These are phyloP conservation scores for Penicillium concentricum DNA, from an alignment of 2,329 filamentous ascomycete species.

Conservation along the genomic window DNA sequence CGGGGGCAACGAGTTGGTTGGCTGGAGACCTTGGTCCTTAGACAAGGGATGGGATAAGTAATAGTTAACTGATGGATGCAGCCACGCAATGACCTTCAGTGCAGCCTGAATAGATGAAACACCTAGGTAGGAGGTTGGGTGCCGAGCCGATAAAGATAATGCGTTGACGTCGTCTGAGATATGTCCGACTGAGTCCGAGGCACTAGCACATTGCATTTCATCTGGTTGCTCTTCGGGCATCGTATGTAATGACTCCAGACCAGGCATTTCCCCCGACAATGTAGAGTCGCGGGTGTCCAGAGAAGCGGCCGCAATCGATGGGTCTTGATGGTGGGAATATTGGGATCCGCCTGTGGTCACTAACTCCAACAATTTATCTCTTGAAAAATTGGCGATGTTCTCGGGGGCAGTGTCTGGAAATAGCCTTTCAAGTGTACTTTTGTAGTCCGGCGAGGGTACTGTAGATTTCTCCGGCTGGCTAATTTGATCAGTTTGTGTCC, in stretches of 20 bases:
- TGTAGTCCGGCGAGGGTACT: conserved; percentile 49
- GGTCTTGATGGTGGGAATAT: conserved; percentile 34
- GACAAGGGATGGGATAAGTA: conserved; percentile 41
- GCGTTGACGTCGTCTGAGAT: conserved; percentile 70
- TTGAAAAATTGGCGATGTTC: conserved; percentile 52
- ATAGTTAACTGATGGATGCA: conserved; percentile 48
- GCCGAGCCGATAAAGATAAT: conserved; percentile 59
- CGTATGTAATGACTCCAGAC: conserved; percentile 61
- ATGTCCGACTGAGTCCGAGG: conserved; percentile 54
- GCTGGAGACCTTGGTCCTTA: conserved; percentile 3
- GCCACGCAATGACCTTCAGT: conserved; percentile 62
- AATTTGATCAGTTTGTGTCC: background rate
- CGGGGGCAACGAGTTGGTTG: conserved; percentile 27
- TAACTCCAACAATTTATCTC: conserved; percentile 58
- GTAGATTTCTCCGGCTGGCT: conserved; percentile 9
- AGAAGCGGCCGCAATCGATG: conserved; percentile 47
- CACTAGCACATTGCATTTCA: conserved; percentile 44
- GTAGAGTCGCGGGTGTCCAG: conserved; percentile 33
- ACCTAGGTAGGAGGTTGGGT: conserved; percentile 64
- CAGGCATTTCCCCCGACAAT: conserved; percentile 44
- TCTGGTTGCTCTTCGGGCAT: conserved; percentile 61
- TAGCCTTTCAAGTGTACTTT: conserved; percentile 58
- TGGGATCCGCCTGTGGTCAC: conserved; percentile 35
- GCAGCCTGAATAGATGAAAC: conserved; percentile 73
- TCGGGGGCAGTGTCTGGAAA: conserved; percentile 58